phyloP scores from a whole-genome alignment of 164 flowering plant species.

The Kingdonia uniflora region DNA sequence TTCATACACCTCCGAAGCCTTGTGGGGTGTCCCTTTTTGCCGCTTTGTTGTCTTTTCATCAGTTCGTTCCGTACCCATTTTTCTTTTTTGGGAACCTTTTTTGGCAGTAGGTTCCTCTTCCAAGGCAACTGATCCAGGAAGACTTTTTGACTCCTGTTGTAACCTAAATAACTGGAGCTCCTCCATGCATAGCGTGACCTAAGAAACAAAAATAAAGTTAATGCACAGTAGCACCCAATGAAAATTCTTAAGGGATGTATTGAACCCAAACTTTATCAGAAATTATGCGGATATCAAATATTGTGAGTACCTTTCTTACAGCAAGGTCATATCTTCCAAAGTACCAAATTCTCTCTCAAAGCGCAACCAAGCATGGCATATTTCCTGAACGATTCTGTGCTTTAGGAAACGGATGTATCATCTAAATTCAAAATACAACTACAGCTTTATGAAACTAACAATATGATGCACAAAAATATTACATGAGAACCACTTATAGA shows the following conservation, averaged over 20 bases:
- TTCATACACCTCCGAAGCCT: slow-evolving; percentile 12
- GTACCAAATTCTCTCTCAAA: slow-evolving; percentile 91
- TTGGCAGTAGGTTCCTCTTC: slow-evolving; percentile 25
- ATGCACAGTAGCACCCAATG: neutral
- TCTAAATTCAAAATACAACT: slow-evolving; percentile 34
- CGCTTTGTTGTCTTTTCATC: slow-evolving; percentile 52
- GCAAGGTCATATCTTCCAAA: slow-evolving; percentile 74
- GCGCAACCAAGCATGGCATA: slow-evolving; percentile 83
- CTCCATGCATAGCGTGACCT: slow-evolving; percentile 82
- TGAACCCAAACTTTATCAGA: no score
- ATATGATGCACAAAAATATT: no score
- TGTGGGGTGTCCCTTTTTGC: slow-evolving; percentile 30
- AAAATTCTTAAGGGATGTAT: no score
- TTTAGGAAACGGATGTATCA: slow-evolving; percentile 55
- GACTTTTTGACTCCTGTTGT: slow-evolving; percentile 53
- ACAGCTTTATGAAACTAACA: no score
- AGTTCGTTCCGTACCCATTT: slow-evolving; percentile 23
- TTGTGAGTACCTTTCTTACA: slow-evolving; percentile 50
- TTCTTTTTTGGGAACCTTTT: slow-evolving; percentile 54
- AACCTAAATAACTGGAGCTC: slow-evolving; percentile 52
- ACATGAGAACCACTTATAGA: no score
- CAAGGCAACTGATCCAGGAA: slow-evolving; percentile 21
- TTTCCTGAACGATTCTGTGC: slow-evolving; percentile 81
- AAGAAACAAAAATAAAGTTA: neutral
- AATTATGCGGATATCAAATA: no score